Evolutionary conservation across 2,329 filamentous ascomycete genomes (phyloP), one percentile per base, ranked within the genome.

Genomic region (Ampelomyces quisqualis): DNA sequence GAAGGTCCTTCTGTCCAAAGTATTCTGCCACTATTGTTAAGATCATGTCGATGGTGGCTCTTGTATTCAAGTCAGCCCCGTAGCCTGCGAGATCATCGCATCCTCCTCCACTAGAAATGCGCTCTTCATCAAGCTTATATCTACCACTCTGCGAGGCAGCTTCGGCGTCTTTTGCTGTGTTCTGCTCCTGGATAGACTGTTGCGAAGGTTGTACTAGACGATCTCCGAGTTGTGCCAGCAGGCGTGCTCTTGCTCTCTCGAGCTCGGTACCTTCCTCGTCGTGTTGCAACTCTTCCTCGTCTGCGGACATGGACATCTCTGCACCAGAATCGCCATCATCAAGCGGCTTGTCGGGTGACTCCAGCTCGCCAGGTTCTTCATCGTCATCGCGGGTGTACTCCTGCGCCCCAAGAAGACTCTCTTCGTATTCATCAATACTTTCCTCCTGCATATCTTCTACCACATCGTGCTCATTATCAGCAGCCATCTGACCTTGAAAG

Each of bases 1-100:
- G 77, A 48, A 96, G 70, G 67, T 97, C 91, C 51, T 85, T 78
- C 70, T 97, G 91, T 1, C 91, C 90, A 69, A 90, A 97, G 52
- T 87, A 82, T 69, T 95, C 90, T 56, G 89, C 90, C 33, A 86
- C 84, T 23, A 96, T 78, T 0, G 88, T 93, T 53, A 96, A 74
- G 38, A 96, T 88, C 88, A 95, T 95, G 69, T 94, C 90, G 22
- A 96, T 75, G 27, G 89, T 90, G n/a, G 82, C 85, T 19, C 79
- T 75, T 1, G 65, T 70, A 38, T 70, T 69, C 21, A 55, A 47
- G 15, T 60, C 72, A 75, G 76, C 62, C 77, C 13, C 27, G 17
- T 18, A 32, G 37, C 31, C 22, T n/a, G 11, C 22, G n/a, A 21
- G 13, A 3, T 14, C 15, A 15, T 28, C 18, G 18, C 15, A 7